These are phyloP conservation scores for Solanum etuberosum DNA, from an alignment of 257 asterid species.

Conservation along the genomic window DNA sequence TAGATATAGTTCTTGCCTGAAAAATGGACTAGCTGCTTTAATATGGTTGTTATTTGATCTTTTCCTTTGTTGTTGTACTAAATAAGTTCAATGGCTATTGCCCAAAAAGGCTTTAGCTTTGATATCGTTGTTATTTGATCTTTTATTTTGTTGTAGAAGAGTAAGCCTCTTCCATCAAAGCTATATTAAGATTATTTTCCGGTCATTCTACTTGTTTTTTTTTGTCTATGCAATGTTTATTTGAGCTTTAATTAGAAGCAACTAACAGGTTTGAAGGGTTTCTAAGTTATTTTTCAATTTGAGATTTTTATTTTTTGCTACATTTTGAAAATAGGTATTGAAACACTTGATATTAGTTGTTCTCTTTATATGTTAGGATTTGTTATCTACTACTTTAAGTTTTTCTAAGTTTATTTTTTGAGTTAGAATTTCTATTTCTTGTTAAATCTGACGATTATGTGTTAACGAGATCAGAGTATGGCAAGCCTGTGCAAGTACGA, in stretches of 20 bases:
- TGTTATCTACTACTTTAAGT: not conserved
- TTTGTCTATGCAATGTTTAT: no score
- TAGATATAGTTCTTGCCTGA: conserved; percentile 21
- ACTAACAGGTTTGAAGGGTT: not conserved
- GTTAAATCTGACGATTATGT: no score
- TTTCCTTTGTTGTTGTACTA: not conserved
- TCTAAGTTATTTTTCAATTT: not conserved
- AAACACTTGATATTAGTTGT: not conserved
- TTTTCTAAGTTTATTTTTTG: not conserved
- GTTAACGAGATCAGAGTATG: not conserved
- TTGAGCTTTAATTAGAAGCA: not conserved
- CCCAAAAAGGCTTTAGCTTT: not conserved
- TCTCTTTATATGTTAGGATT: not conserved
- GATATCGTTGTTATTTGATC: not conserved
- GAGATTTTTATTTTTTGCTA: not conserved
- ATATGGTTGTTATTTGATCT: no score
- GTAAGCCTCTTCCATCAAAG: not conserved
- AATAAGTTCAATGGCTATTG: not conserved
- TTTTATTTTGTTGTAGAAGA: not conserved
- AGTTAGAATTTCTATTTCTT: not conserved
- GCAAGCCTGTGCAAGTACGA: no score
- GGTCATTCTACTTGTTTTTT: no score
- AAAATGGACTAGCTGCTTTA: no score
- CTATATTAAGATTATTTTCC: no score
- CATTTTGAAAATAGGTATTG: not conserved